These are phyloP conservation scores for Citrullus amarus DNA, from an alignment of 306 rosid species.

Conservation along the genomic window DNA sequence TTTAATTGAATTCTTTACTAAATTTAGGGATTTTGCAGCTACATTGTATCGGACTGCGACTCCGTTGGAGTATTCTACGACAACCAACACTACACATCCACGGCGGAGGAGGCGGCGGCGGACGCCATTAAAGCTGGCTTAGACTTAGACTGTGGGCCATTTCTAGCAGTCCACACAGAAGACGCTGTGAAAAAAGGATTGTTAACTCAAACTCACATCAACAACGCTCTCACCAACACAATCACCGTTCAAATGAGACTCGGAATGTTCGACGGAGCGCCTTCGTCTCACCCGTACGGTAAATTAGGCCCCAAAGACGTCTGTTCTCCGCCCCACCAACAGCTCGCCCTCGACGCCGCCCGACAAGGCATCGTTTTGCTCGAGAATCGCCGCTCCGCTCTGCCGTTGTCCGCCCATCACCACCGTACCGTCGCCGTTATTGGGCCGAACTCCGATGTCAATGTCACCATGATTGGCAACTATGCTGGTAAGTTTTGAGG, in stretches of 20 bases:
- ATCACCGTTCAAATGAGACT: conserved; percentile 74
- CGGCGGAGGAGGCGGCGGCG: conserved; percentile 91
- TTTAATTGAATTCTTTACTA: not conserved
- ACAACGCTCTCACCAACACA: conserved; percentile 50
- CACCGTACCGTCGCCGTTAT: conserved; percentile 62
- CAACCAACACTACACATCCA: conserved; percentile 61
- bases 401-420: conserved; percentile 45
- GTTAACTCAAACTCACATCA: conserved; percentile 37
- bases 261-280: conserved; percentile 76
- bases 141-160: conserved; percentile 88
- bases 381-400: conserved; percentile 39
- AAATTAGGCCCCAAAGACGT: conserved; percentile 66
- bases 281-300: conserved; percentile 40
- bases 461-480: conserved; percentile 69
- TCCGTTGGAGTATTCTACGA: conserved; percentile 63
- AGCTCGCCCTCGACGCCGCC: conserved; percentile 73
- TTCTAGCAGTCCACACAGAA: conserved; percentile 54
- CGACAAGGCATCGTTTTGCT: conserved; percentile 78
- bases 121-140: conserved; percentile 92
- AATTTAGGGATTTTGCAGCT: conserved; percentile 22
- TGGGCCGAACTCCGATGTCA: conserved; percentile 76
- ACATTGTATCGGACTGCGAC: conserved; percentile 90
- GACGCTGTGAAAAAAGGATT: conserved; percentile 61
- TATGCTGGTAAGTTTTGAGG: conserved; percentile 45
- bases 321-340: conserved; percentile 54